Percentiles rank a stretch among this genome's conserved stretches.
These are phyloP conservation scores for Waltergamsia citrina DNA, from an alignment of 2,329 filamentous ascomycete species.

Conservation along the genomic window DNA sequence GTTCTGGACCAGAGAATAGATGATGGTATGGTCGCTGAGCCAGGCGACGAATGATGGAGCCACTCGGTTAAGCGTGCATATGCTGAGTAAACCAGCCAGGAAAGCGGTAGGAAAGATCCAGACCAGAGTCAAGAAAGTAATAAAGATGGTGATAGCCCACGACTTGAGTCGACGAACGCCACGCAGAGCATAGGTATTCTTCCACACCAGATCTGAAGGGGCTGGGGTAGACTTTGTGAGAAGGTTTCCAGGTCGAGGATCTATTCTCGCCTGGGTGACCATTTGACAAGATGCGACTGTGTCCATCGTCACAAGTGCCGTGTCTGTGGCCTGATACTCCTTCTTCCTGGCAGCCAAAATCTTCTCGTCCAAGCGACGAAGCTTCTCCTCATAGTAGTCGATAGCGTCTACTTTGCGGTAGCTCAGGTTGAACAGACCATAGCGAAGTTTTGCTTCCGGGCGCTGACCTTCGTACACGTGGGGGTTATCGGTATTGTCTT, in stretches of 20 bases:
- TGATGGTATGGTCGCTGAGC: conserved; percentile 58
- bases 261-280: conserved; percentile 89
- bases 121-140: conserved; percentile 73
- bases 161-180: conserved; percentile 64
- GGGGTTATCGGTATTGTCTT: conserved; percentile 24
- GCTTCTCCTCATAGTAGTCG: conserved; percentile 84
- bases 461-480: conserved; percentile 33
- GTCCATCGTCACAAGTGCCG: conserved; percentile 97
- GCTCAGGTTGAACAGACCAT: conserved; percentile 64
- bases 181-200: conserved; percentile 78
- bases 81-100: conserved; percentile 69
- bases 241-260: conserved; percentile 78
- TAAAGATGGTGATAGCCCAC: conserved; percentile 77
- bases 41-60: conserved; percentile 60
- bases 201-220: conserved; percentile 90
- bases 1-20: conserved; percentile 72
- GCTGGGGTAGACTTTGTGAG: conserved; percentile 80
- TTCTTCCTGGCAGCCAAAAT: conserved; percentile 63
- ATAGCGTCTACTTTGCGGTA: conserved; percentile 78
- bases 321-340: conserved; percentile 66
- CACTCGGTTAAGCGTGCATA: conserved; percentile 68
- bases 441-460: conserved; percentile 67
- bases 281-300: conserved; percentile 89
- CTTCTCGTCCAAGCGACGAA: conserved; percentile 68
- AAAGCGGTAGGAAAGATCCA: conserved; percentile 79